A percentile compares a stretch with the other conserved stretches of the same genome.
Conservation (phyloP, 331 rosid genomes). For the Prunus yedoensis region DNA sequence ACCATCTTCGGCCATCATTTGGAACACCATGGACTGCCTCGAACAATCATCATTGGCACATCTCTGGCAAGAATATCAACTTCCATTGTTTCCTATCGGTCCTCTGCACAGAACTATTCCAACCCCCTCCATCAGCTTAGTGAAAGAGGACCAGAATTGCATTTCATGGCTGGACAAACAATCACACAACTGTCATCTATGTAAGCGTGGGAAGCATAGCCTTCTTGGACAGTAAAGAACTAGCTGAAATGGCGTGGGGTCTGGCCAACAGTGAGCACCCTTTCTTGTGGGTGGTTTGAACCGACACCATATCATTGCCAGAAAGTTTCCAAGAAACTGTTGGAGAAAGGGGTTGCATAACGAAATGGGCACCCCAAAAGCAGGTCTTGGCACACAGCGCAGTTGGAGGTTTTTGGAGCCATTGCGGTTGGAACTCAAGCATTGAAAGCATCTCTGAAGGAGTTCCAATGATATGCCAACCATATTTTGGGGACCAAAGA, state of each 20-base stretch:
- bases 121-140: conserved; percentile 1
- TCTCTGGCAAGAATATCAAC: conserved; percentile 4
- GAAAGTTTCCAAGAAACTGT: conserved; percentile 16
- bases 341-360: conserved; percentile 20
- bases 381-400: conserved; percentile 31
- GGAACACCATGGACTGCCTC: conserved; percentile 29
- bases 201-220: conserved; percentile 34
- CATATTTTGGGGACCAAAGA: conserved; percentile 35
- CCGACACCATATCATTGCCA: background rate
- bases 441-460: conserved; percentile 32
- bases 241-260: conserved; percentile 37
- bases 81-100: conserved; percentile 31
- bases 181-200: conserved; percentile 21
- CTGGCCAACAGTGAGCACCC: conserved; percentile 31
- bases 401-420: conserved; percentile 42
- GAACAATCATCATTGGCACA: conserved; percentile 16
- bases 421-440: conserved; percentile 41
- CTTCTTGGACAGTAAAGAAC: conserved; percentile 6
- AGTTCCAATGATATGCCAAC: conserved; percentile 39
- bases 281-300: conserved; percentile 44
- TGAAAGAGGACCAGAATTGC: conserved; percentile 28
- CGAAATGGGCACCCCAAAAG: conserved; percentile 34
- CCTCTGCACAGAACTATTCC: conserved; percentile 33
- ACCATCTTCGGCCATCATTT: conserved; percentile 27
- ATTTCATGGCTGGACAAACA: conserved; percentile 31